Base-by-base conservation (phyloP, 345 rosid genomes). In the Carallia pectinifolia region DNA sequence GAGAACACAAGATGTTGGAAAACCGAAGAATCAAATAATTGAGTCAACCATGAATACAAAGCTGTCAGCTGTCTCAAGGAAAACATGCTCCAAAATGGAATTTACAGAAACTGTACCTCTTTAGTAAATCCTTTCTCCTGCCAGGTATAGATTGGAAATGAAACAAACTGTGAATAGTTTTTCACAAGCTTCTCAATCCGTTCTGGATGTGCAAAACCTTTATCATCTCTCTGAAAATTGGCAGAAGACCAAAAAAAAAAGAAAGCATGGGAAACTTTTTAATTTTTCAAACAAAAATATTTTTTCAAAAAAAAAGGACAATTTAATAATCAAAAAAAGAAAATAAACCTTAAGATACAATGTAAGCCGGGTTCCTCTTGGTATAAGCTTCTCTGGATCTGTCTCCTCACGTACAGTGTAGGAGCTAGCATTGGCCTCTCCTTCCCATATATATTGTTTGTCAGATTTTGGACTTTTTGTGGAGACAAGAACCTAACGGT, bases 61-160 rank as follows among this genome's bases (percentile, higher is more conserved):
- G 50, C 16, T 12, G 1, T 44, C 50, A 44, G 17, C 16, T 44
- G 2, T 12, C 50, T 10, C 50, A 44, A 52, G 19, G 56, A n/a
- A 19, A 27, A 10, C 34, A 10, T 27, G 27, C 6, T 56, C 15
- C 5, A 3, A 56, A 56, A 27, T 1, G 16, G 34, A 56, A 15
- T 1, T 56, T 7, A 27, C 60, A 56, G 23, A 39, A 44, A 66
- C 23, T 67, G 61, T 78, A 95, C 99, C 96, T 95, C 99, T 81
- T 90, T 95, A 60, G 99, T 92, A 75, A 74, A 79, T 65, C 99
- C 99, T 55, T 95, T 95, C 76, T 95, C 97, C 83, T 86, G 96
- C 99, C 99, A 95, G 2, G 92, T 92, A 79, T 89, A 95, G 54
- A 95, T 92, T n/a, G 97, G 99, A 79, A 95, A 95, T 9, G 99